Evolutionary conservation across 2,329 filamentous ascomycete species (phyloP).

Genomic region (Calycina herbarum): DNA sequence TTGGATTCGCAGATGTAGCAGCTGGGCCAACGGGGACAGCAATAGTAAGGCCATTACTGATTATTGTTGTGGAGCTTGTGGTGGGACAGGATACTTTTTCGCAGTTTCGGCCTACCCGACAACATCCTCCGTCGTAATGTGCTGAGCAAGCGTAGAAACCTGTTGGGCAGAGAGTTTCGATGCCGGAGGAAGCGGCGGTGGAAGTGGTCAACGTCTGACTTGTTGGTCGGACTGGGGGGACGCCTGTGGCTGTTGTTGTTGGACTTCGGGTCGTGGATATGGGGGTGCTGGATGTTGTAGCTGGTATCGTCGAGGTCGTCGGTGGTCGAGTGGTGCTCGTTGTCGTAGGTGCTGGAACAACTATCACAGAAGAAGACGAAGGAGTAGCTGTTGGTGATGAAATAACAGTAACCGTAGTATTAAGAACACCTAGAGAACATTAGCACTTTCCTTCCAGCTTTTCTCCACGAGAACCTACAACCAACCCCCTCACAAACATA

Average conservation of each 20-base stretch:
- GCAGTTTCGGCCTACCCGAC: conserved; percentile 83
- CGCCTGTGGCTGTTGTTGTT: conserved; percentile 43
- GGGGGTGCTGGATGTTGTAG: conserved; percentile 38
- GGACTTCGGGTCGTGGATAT: conserved; percentile 32
- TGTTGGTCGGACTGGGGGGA: conserved; percentile 51
- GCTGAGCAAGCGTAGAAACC: conserved; percentile 92
- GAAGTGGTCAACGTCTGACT: conserved; percentile 42
- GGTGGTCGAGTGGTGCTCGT: conserved; percentile 20
- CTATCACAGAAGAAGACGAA: conserved; percentile 14
- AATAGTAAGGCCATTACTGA: conserved; percentile 69
- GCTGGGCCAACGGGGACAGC: conserved; percentile 59
- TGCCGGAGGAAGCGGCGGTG: conserved; percentile 16
- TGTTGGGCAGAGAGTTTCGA: conserved; percentile 66
- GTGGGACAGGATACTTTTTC: conserved; percentile 75
- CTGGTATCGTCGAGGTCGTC: conserved; percentile 35
- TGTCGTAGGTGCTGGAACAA: conserved; percentile 14
- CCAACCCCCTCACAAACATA: conserved; percentile 69
- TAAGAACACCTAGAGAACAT: conserved; percentile 16
- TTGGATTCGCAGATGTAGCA: conserved; percentile 42
- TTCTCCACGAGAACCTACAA: conserved; percentile 49
- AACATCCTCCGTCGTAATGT: conserved; percentile 79
- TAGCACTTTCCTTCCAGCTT: neutral
- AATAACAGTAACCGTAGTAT: conserved; percentile 13
- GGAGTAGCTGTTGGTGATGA: conserved; percentile 16
- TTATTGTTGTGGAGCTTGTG: conserved; percentile 59